These are phyloP conservation scores for Phragmites australis DNA, from an alignment of 176 grass and related monocot genomes.

Conservation along the genomic window DNA sequence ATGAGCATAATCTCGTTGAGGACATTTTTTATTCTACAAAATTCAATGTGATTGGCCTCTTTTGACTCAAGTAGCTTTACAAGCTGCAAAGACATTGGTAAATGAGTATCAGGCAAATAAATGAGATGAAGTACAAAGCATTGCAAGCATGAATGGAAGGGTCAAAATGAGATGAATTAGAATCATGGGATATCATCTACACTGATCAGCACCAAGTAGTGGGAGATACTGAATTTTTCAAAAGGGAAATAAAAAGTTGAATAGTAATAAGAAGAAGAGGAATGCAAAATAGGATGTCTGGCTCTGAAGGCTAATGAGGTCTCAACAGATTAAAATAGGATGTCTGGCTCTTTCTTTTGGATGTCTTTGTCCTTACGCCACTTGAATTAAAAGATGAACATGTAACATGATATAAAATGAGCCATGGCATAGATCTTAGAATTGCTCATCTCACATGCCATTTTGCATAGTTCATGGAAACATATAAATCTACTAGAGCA, in stretches of 20 bases:
- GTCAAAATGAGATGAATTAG: slow-evolving; percentile 2
- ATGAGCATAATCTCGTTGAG: slow-evolving; percentile 86
- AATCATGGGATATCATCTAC: slow-evolving; percentile 14
- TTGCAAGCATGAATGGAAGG: slow-evolving; percentile 14
- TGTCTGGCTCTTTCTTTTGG: not conserved
- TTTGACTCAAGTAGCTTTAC: slow-evolving; percentile 93
- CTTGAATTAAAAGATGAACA: too few species aligned
- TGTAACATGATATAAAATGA: too few species aligned
- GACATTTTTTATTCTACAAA: slow-evolving; percentile 91
- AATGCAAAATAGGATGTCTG: not conserved
- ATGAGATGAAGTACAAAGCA: slow-evolving; percentile 37
- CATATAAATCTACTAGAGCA: not conserved
- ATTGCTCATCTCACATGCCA: too few species aligned
- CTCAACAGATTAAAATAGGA: not conserved
- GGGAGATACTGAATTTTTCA: not conserved
- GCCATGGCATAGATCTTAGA: too few species aligned
- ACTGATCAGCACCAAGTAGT: slow-evolving; percentile 8
- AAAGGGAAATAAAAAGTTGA: not conserved
- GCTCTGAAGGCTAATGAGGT: too few species aligned
- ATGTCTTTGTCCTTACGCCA: too few species aligned
- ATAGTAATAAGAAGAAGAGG: not conserved
- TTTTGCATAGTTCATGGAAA: not conserved
- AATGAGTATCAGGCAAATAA: slow-evolving; percentile 29
- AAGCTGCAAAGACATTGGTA: slow-evolving; percentile 64
- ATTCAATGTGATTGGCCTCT: slow-evolving; percentile 95